These are phyloP conservation scores for Epicoccum nigrum DNA, from an alignment of 2,329 filamentous ascomycete genomes.

Conservation along the genomic window DNA sequence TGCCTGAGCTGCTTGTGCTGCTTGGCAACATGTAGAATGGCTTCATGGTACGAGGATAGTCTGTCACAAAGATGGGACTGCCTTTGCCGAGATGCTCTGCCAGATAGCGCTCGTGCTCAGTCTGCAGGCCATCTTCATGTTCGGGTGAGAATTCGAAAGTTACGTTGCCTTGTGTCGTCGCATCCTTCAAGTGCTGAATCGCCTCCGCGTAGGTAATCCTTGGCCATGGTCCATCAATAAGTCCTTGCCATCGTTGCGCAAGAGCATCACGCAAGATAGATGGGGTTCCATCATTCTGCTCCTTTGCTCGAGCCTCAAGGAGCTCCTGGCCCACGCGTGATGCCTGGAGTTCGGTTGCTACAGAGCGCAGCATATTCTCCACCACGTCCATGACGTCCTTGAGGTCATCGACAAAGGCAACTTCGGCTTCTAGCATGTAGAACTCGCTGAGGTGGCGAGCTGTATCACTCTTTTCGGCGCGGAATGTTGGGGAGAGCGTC, in stretches of 20 bases:
- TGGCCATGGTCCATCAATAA: constrained; percentile 77
- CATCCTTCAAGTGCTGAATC: constrained; percentile 69
- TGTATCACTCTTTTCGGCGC: constrained; percentile 84
- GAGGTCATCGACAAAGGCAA: constrained; percentile 76
- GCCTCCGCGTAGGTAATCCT: constrained; percentile 84
- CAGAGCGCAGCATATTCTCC: constrained; percentile 73
- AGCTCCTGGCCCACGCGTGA: constrained; percentile 63
- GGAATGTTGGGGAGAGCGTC: constrained; percentile 91
- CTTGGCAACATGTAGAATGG: constrained; percentile 84
- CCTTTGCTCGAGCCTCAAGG: constrained; percentile 52
- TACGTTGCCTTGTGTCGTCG: constrained; percentile 56
- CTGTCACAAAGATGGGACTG: constrained; percentile 83
- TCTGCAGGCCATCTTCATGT: constrained; percentile 78
- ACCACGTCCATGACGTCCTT: constrained; percentile 76
- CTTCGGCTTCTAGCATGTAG: constrained; percentile 96
- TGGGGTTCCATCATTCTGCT: constrained; percentile 32
- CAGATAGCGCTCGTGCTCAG: constrained; percentile 91
- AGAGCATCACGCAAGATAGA: constrained; percentile 60
- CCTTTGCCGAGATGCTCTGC: constrained; percentile 69
- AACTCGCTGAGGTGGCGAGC: constrained; percentile 95
- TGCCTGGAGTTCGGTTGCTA: constrained; percentile 57
- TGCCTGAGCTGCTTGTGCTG: constrained; percentile 16
- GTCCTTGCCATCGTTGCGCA: constrained; percentile 72
- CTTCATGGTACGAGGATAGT: constrained; percentile 89
- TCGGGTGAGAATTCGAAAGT: constrained; percentile 71